phyloP scores from a whole-genome alignment of 371 early-diverging fungal species.

The Apophysomyces variabilis region DNA sequence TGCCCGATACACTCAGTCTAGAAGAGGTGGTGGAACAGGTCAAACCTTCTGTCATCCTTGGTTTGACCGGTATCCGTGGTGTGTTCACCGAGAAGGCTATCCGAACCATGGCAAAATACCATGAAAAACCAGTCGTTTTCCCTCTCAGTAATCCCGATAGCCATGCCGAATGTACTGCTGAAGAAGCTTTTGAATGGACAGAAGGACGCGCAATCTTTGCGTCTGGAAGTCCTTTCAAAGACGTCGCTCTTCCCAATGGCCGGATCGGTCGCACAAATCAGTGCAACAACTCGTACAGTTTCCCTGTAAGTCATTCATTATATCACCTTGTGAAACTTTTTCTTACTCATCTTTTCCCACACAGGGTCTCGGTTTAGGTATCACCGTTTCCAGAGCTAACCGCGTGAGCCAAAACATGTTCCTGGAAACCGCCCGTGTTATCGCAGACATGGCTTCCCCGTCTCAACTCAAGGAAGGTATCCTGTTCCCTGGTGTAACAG shows the following conservation, averaged over 20 bases:
- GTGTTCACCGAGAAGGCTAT: conserved; percentile 65
- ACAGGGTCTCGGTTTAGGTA: conserved; percentile 62
- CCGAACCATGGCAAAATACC: conserved; percentile 61
- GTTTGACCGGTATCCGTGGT: conserved; percentile 62
- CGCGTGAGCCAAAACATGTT: conserved; percentile 66
- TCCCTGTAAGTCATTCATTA: conserved; percentile 38
- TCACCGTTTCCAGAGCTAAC: conserved; percentile 58
- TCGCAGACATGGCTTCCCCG: conserved; percentile 64
- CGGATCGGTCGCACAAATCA: conserved; percentile 60
- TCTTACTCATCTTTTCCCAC: not conserved
- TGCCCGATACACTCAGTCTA: conserved; percentile 53
- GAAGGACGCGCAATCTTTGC: conserved; percentile 69
- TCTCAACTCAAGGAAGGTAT: conserved; percentile 63
- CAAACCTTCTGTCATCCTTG: conserved; percentile 69
- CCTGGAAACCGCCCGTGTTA: conserved; percentile 61
- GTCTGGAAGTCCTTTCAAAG: conserved; percentile 63
- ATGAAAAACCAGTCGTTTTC: conserved; percentile 65
- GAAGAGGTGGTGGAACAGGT: conserved; percentile 62
- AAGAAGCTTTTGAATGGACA: conserved; percentile 66
- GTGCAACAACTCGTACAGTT: conserved; percentile 69
- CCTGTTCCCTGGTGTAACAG: conserved; percentile 60
- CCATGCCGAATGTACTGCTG: conserved; percentile 69
- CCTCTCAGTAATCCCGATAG: conserved; percentile 70
- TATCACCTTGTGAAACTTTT: not conserved
- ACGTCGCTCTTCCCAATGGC: conserved; percentile 51